phyloP scores from a whole-genome alignment of 441 rosid species.

The Corymbia calophylla region DNA sequence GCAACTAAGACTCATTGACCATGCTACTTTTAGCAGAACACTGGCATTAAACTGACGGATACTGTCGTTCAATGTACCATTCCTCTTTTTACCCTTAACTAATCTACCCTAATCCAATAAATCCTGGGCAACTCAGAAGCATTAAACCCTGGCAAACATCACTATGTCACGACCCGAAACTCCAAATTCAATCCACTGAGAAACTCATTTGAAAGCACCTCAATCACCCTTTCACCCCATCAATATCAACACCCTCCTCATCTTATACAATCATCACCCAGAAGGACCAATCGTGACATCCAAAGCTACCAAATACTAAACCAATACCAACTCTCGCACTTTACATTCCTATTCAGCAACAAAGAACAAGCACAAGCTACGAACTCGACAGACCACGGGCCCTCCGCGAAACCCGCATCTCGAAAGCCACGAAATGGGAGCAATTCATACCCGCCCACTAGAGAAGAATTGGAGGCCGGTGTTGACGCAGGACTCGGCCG shows the following conservation, averaged over 20 bases:
- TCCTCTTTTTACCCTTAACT: not conserved
- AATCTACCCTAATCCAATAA: not conserved
- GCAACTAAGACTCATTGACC: not conserved
- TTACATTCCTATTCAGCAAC: not conserved
- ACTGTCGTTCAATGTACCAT: not conserved
- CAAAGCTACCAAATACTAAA: not conserved
- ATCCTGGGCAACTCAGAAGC: not conserved
- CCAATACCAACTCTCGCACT: not conserved
- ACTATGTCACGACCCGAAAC: not conserved
- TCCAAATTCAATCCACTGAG: not conserved
- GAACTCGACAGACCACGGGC: not conserved
- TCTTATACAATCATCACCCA: not conserved
- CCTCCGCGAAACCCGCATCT: not conserved
- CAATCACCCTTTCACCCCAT: not conserved
- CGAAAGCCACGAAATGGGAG: not conserved
- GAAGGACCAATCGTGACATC: not conserved
- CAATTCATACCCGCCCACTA: slow-evolving; percentile 56
- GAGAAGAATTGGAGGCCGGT: slow-evolving; percentile 79
- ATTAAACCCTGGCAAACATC: not conserved
- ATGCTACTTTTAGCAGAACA: not conserved
- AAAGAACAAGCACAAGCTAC: not conserved
- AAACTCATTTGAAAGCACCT: not conserved
- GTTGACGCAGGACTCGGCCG: slow-evolving; percentile 84
- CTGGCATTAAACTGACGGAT: not conserved
- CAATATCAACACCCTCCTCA: not conserved